Percentiles rank a stretch among this genome's conserved stretches.
Conservation (phyloP, 1,139 yeast genomes). For the Protomyces macrosporus region DNA sequence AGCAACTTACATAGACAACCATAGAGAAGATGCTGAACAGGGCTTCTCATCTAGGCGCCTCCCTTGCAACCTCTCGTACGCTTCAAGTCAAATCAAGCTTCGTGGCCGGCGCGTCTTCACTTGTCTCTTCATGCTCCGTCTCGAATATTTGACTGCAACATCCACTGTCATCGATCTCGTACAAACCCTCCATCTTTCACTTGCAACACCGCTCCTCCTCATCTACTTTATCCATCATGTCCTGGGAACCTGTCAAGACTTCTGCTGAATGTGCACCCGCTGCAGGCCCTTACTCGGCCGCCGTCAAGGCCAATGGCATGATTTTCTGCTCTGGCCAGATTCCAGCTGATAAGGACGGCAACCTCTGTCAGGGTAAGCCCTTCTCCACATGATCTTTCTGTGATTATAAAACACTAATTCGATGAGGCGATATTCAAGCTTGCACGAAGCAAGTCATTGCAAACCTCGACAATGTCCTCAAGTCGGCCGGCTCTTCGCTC, state of each 20-base stretch:
- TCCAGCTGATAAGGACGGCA: slow-evolving; percentile 79
- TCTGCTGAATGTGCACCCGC: slow-evolving; percentile 24
- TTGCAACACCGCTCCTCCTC: too few relatives aligned
- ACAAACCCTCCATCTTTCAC: too few relatives aligned
- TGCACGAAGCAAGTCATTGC: slow-evolving; percentile 31
- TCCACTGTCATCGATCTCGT: too few relatives aligned
- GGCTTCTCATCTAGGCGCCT: too few relatives aligned
- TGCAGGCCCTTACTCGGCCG: slow-evolving; percentile 25
- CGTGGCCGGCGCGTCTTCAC: too few relatives aligned
- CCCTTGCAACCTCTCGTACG: too few relatives aligned
- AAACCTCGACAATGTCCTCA: slow-evolving; percentile 62
- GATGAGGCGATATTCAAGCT: slow-evolving; percentile 26
- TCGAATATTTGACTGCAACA: too few relatives aligned
- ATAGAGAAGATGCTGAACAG: too few relatives aligned
- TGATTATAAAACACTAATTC: not conserved
- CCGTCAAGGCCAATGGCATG: slow-evolving; percentile 45
- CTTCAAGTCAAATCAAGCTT: too few relatives aligned
- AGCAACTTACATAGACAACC: too few relatives aligned
- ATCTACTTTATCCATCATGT: too few relatives aligned
- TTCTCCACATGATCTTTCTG: not conserved
- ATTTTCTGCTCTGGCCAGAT: slow-evolving; percentile 93
- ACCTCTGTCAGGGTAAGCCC: slow-evolving; percentile 48
- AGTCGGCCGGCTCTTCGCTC: slow-evolving; percentile 70
- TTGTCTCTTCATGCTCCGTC: too few relatives aligned
- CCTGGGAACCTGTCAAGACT: slow-evolving; percentile 14